Conservation (phyloP, 139 green algal genomes). For the Chlamydomonas asymmetrica region DNA sequence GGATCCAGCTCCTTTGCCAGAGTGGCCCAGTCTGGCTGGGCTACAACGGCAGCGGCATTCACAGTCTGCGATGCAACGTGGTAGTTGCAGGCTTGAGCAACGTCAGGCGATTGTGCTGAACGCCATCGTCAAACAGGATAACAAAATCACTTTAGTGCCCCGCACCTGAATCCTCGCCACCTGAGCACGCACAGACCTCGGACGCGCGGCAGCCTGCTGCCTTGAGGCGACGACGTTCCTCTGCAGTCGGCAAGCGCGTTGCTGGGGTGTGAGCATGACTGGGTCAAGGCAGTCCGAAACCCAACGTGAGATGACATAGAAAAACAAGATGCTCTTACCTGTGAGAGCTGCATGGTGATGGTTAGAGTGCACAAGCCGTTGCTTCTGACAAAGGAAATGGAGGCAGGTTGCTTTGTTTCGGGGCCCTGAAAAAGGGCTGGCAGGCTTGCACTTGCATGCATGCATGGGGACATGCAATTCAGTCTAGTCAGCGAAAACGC, state of each 20-base stretch:
- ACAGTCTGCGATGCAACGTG: slow-evolving; percentile 17
- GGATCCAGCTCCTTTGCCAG: slow-evolving; percentile 69
- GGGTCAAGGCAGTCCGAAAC: too few relatives aligned
- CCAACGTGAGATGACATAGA: too few relatives aligned
- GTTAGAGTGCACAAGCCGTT: too few relatives aligned
- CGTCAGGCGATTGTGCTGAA: neutral
- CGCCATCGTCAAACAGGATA: neutral
- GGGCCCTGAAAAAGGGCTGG: too few relatives aligned
- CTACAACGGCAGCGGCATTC: slow-evolving; percentile 35
- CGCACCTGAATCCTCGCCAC: neutral
- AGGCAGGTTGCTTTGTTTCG: too few relatives aligned
- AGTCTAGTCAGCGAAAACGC: too few relatives aligned
- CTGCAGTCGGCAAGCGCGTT: too few relatives aligned
- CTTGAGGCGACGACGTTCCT: neutral
- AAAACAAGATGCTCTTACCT: too few relatives aligned
- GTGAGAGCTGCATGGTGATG: slow-evolving; percentile 19
- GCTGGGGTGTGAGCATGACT: too few relatives aligned
- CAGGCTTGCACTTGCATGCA: too few relatives aligned
- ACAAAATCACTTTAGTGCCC: slow-evolving; percentile 1
- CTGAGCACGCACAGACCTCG: slow-evolving; percentile 10
- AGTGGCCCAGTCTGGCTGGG: slow-evolving; percentile 54
- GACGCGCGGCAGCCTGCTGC: neutral
- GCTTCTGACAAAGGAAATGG: too few relatives aligned
- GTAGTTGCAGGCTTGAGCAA: neutral
- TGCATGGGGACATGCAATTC: too few relatives aligned